Evolutionary conservation across 192 early-diverging fungal species (phyloP).

Genomic region (Phlyctochytrium bullatum): DNA sequence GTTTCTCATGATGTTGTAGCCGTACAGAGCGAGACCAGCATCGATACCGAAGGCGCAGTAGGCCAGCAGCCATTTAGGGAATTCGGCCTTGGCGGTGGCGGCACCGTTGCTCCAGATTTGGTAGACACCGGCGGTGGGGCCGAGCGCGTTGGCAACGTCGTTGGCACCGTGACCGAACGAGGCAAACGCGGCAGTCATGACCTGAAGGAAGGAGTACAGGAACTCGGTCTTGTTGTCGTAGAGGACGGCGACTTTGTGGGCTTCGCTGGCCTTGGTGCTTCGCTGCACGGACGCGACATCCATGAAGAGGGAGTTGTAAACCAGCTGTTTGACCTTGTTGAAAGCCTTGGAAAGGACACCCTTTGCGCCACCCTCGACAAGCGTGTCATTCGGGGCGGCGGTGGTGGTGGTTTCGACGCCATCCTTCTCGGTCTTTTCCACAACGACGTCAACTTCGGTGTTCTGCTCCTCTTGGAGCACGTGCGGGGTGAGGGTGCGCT

Average conservation of each 20-base stretch:
- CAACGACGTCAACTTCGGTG: neutral
- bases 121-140: conserved; percentile 73
- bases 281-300: conserved; percentile 36
- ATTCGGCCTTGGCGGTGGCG: conserved; percentile 46
- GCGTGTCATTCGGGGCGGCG: too few relatives aligned
- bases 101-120: conserved; percentile 60
- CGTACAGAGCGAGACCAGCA: conserved; percentile 70
- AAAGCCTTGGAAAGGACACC: too few relatives aligned
- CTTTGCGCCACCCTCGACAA: too few relatives aligned
- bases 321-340: neutral
- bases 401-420: neutral
- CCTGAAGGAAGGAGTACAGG: conserved; percentile 76
- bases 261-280: conserved; percentile 5
- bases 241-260: conserved; percentile 42
- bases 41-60: conserved; percentile 75
- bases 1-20: conserved; percentile 73
- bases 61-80: conserved; percentile 75
- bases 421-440: neutral
- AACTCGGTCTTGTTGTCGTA: conserved; percentile 45
- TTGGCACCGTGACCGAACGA: conserved; percentile 84
- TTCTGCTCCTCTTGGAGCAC: neutral
- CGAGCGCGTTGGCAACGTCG: conserved; percentile 81
- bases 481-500: neutral
- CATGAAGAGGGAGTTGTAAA: conserved; percentile 23
- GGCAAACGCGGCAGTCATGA: conserved; percentile 75